Conservation (phyloP, 495 filamentous ascomycete genomes). For the Penicillium pulvis region DNA sequence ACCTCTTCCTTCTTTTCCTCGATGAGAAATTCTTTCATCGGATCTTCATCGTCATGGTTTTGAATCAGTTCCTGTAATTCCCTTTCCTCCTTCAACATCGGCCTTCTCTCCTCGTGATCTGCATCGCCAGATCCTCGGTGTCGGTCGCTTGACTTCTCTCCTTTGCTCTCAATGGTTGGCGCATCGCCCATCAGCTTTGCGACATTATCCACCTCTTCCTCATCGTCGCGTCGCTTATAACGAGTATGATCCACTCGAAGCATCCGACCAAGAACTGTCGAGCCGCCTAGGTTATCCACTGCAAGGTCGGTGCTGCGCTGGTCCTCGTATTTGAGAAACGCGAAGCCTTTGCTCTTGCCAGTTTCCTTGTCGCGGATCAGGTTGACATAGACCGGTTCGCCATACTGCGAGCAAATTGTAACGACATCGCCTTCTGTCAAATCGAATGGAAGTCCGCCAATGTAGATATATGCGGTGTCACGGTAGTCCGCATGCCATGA, state of each 20-base stretch:
- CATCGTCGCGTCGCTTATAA: conserved; percentile 87
- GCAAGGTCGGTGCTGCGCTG: conserved; percentile 94
- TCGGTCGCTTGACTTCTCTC: conserved; percentile 34
- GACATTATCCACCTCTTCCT: conserved; percentile 67
- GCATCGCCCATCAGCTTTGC: conserved; percentile 41
- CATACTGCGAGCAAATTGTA: conserved; percentile 96
- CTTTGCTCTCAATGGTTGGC: conserved; percentile 26
- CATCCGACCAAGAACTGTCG: conserved; percentile 76
- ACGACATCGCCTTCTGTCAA: conserved; percentile 95
- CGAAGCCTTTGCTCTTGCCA: conserved; percentile 90
- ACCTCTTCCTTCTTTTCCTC: conserved; percentile 89
- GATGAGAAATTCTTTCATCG: conserved; percentile 90
- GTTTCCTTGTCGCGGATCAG: conserved; percentile 92
- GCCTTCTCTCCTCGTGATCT: conserved; percentile 39
- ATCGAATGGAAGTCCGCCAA: conserved; percentile 92
- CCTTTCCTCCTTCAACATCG: conserved; percentile 66
- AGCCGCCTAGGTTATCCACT: conserved; percentile 91
- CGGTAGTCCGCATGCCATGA: conserved; percentile 98
- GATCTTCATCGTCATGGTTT: conserved; percentile 92
- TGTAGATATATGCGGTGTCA: conserved; percentile 95
- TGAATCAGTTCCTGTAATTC: conserved; percentile 75
- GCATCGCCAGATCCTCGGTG: conserved; percentile 34
- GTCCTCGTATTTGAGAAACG: conserved; percentile 97
- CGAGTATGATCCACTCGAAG: conserved; percentile 89
- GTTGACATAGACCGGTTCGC: conserved; percentile 89